Evolutionary conservation across 306 rosid genomes (phyloP).

Genomic region (Quercus dentata): DNA sequence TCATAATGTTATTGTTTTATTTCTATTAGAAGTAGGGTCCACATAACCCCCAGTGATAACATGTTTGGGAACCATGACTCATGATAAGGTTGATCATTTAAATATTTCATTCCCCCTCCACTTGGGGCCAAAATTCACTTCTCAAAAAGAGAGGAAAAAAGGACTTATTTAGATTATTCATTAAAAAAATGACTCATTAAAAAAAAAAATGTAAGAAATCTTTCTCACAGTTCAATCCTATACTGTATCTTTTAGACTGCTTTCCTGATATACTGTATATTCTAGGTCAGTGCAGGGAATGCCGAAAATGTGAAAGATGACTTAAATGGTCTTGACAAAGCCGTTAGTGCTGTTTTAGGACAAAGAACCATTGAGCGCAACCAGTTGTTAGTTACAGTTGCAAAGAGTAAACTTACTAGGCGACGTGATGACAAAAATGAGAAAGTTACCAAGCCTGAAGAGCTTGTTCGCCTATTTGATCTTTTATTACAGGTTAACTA

Average conservation of each 20-base stretch:
- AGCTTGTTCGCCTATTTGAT: conserved; percentile 93
- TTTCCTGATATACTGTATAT: conserved; percentile 22
- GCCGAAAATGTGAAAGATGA: conserved; percentile 89
- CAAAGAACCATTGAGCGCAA: conserved; percentile 96
- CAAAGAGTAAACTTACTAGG: conserved; percentile 78
- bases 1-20: conserved; percentile 6
- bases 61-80: too few relatives aligned
- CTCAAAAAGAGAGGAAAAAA: neutral
- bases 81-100: too few relatives aligned
- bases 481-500: conserved; percentile 73
- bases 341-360: conserved; percentile 88
- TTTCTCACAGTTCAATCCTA: too few relatives aligned
- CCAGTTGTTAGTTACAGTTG: conserved; percentile 77
- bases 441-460: conserved; percentile 97
- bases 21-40: conserved; percentile 1
- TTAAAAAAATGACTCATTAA: too few relatives aligned
- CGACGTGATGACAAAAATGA: conserved; percentile 87
- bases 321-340: conserved; percentile 94
- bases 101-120: too few relatives aligned
- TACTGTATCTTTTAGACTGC: neutral
- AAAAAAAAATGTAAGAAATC: too few relatives aligned
- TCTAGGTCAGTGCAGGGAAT: conserved; percentile 81
- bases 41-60: neutral
- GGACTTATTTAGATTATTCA: neutral
- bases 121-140: too few relatives aligned